Evolutionary conservation across 1,139 yeast genomes (phyloP).

Genomic region (Kazachstania sp.): DNA sequence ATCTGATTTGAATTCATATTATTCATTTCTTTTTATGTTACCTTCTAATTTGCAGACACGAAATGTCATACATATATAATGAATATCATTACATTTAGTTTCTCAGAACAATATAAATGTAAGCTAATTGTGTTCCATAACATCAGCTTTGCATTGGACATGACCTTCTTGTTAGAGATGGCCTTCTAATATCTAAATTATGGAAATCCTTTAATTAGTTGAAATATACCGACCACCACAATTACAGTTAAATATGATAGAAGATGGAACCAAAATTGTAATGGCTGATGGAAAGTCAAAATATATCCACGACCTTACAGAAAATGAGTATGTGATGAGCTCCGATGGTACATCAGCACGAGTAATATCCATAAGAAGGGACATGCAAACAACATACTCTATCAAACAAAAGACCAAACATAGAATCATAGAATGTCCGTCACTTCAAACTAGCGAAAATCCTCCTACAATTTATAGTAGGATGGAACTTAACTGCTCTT

Average conservation of each 20-base stretch:
- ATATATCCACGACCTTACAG: conserved; percentile 29
- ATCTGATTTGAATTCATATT: no score
- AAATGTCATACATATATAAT: no score
- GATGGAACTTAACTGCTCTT: conserved; percentile 31
- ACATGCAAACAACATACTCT: conserved; percentile 35
- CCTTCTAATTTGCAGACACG: no score
- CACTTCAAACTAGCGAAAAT: neutral
- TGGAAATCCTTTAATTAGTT: no score
- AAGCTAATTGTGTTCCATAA: no score
- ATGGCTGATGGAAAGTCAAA: conserved; percentile 36
- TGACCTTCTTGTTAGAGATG: no score
- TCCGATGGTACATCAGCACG: conserved; percentile 35
- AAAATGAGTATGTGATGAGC: conserved; percentile 37
- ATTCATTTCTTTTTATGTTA: no score
- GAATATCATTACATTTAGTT: no score
- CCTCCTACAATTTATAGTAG: conserved; percentile 17
- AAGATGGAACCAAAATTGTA: conserved; percentile 34
- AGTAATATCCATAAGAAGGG: conserved; percentile 36
- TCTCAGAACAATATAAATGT: no score
- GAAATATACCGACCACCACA: neutral
- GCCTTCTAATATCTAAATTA: no score
- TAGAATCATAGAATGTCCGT: conserved; percentile 16
- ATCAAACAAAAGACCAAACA: conserved; percentile 30
- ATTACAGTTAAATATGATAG: conserved; percentile 13
- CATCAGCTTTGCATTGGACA: no score